Base-by-base conservation (phyloP, 495 filamentous ascomycete genomes). In the Penicillium turbatum region DNA sequence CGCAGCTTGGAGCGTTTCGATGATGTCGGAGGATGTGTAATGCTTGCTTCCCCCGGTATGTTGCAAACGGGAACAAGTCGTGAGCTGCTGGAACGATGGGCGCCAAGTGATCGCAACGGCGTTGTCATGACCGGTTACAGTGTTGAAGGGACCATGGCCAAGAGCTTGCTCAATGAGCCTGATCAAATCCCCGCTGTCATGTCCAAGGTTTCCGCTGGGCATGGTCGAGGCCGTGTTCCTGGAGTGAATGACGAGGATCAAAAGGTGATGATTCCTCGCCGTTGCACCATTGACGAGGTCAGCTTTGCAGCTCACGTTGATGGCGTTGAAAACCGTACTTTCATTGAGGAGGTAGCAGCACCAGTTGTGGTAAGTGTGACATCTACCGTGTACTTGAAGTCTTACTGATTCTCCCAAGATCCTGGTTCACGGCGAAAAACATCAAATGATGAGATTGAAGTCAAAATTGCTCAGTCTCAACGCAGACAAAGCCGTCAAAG, bases 71-170 rank as follows among this genome's bases (percentile, higher is more conserved):
- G 93, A 34, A 90, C 95, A 26, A 95, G 89, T 56, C 79, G 93
- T 61, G 89, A 96, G 62, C 75, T 98, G 10, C 80, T 98, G 3
- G 93, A 98, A 72, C 71, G 93, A 61, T 98, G 93, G 93, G 91
- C 92, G 4, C 93, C 93, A 0, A 92, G 87, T 72, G 86, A 92
- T 43, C 87, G 90, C 64, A 98, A 98, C 69, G 93, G 95, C 10
- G 86, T 98, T 21, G 86, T 98, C 54, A 92, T 98, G 73, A 98
- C 93, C 5, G 93, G 93, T 63, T 98, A 98, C 70, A 93, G 88
- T 50, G 93, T 98, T 21, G 93, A 98, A 71, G 93, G 95, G 10
- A 98, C 93, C 2, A 97, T 98, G 95, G 93, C 90, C 31, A 96
- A 96, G 71, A 80, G 89, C 59, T 82, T 98, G 41, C 84, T 96